Percentiles rank a stretch among this genome's conserved stretches.
phyloP scores from a whole-genome alignment of 176 grass and related monocot genomes.

The Melocanna baccifera region DNA sequence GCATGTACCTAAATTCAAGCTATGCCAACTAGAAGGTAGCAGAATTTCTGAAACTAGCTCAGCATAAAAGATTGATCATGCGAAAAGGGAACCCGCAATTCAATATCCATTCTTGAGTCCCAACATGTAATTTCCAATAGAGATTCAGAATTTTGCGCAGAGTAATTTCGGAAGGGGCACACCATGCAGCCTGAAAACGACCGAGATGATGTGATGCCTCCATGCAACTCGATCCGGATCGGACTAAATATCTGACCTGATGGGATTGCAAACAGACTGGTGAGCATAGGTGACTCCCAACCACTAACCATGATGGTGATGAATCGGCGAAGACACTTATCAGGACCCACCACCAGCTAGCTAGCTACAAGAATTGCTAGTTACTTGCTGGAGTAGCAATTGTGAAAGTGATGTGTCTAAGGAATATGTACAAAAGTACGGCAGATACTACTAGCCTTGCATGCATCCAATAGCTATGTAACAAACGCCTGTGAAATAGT shows the following conservation, averaged over 20 bases:
- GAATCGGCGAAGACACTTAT: slow-evolving; percentile 11
- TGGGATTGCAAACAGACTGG: slow-evolving; percentile 16
- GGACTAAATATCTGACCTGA: slow-evolving; percentile 8
- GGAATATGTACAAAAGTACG: background rate
- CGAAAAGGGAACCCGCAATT: background rate
- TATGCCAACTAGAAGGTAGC: background rate
- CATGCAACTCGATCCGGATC: slow-evolving; percentile 31
- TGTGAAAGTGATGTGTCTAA: slow-evolving; percentile 30
- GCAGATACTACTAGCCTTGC: background rate
- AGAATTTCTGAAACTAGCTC: background rate
- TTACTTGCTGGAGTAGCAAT: slow-evolving; percentile 31
- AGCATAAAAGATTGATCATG: background rate
- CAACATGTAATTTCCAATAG: background rate
- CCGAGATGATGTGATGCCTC: slow-evolving; percentile 21
- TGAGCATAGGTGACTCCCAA: slow-evolving; percentile 34
- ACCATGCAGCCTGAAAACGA: background rate
- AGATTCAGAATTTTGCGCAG: background rate
- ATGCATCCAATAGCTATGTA: background rate
- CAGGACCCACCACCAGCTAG: slow-evolving; percentile 30
- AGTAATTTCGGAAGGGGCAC: background rate
- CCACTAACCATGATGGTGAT: slow-evolving; percentile 33
- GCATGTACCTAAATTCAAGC: background rate
- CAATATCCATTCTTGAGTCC: background rate
- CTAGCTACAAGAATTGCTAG: slow-evolving; percentile 19
- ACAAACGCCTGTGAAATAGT: background rate